Evolutionary conservation across 2,329 filamentous ascomycete species (phyloP).

Genomic region (Scolecobasidium constrictum): DNA sequence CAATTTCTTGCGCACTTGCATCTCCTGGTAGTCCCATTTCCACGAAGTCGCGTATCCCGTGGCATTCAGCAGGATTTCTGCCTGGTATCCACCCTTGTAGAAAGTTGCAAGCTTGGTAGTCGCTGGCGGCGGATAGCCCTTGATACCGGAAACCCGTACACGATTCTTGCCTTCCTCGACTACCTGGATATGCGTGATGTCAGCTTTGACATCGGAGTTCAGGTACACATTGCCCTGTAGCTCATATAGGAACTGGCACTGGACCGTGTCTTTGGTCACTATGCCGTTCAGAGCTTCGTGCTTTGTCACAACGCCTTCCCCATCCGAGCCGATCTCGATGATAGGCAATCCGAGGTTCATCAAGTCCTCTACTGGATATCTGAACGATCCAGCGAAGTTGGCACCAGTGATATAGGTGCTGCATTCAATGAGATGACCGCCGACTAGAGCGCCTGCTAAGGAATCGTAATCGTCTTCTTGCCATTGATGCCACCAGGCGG

Average conservation of each 20-base stretch:
- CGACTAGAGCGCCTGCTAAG: conserved; percentile 40
- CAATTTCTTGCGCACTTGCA: conserved; percentile 13
- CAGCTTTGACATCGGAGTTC: conserved; percentile 13
- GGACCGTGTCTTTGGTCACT: conserved; percentile 14
- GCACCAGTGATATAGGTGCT: conserved; percentile 8
- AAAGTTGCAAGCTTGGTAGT: conserved; percentile 40
- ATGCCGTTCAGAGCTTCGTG: conserved; percentile 13
- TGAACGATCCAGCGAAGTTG: conserved; percentile 13
- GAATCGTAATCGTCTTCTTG: conserved; percentile 34
- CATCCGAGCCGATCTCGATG: conserved; percentile 14
- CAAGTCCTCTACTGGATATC: conserved; percentile 27
- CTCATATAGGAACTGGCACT: conserved; percentile 19
- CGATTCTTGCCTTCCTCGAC: conserved; percentile 34
- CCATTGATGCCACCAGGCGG: conserved; percentile 44
- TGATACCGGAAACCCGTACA: conserved; percentile 32
- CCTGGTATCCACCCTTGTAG: conserved; percentile 18
- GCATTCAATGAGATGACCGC: conserved; percentile 45
- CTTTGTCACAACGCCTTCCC: conserved; percentile 13
- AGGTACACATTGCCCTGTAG: conserved; percentile 13
- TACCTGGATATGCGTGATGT: conserved; percentile 27
- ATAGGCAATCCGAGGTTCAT: conserved; percentile 19
- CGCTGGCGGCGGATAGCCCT: conserved; percentile 29
- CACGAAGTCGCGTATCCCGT: conserved; percentile 34
- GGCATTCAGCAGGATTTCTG: conserved; percentile 33
- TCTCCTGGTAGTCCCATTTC: conserved; percentile 21